Evolutionary conservation across 1,284 basidiomycete species (phyloP).

Genomic region (Cutaneotrichosporon sp.): DNA sequence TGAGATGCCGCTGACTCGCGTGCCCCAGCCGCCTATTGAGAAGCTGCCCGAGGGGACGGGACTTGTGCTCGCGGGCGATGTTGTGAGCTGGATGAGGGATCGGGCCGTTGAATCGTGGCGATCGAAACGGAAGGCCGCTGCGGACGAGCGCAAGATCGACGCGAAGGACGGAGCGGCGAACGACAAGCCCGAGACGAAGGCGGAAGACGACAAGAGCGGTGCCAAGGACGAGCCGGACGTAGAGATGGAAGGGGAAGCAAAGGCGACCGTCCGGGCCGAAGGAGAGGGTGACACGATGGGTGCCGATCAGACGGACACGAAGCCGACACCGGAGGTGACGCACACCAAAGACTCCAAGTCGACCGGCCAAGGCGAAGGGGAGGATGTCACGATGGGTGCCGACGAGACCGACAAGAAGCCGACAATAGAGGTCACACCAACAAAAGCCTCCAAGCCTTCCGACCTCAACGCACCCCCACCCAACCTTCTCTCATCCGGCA

Average conservation of each 20-base stretch:
- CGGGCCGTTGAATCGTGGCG: constrained; percentile 38
- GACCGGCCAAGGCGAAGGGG: background rate
- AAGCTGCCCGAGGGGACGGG: constrained; percentile 36
- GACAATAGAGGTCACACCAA: too few relatives aligned
- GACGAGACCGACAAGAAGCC: background rate
- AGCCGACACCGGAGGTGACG: too few relatives aligned
- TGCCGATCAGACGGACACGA: background rate
- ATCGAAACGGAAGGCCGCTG: constrained; percentile 16
- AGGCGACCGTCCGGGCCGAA: background rate
- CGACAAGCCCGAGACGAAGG: background rate
- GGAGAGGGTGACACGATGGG: background rate
- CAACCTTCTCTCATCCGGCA: constrained; percentile 44
- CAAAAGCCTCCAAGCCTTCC: background rate
- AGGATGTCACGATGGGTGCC: background rate
- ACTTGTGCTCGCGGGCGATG: constrained; percentile 46
- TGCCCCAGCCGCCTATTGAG: constrained; percentile 38
- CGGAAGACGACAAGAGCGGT: background rate
- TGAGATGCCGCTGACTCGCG: constrained; percentile 44
- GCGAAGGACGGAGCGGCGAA: background rate
- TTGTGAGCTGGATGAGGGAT: constrained; percentile 48
- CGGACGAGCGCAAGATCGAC: background rate
- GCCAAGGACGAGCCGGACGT: background rate
- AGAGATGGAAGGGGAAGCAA: too few relatives aligned
- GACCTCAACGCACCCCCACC: constrained; percentile 10
- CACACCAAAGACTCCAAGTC: too few relatives aligned